phyloP scores from a whole-genome alignment of 331 rosid genomes.

The Rosa hybrid region DNA sequence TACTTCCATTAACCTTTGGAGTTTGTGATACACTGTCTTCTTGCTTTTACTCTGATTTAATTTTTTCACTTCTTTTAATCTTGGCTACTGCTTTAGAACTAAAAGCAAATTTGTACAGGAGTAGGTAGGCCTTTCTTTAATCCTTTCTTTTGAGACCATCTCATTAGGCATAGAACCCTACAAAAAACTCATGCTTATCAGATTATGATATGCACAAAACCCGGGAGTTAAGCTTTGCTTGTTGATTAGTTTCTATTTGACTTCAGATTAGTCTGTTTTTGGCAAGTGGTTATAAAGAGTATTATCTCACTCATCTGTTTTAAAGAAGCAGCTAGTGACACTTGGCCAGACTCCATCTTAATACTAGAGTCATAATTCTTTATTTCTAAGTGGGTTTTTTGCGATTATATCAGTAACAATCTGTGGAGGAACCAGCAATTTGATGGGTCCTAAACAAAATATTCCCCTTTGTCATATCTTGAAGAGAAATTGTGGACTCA shows the following conservation, averaged over 20 bases:
- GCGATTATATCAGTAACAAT: neutral
- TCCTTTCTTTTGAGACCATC: neutral
- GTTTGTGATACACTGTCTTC: constrained; percentile 3
- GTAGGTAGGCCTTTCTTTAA: neutral
- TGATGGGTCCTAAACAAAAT: constrained; percentile 2
- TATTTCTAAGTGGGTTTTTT: too few species aligned
- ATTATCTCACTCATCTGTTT: neutral
- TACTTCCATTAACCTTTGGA: constrained; percentile 5
- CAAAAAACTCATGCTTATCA: neutral
- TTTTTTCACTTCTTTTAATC: neutral
- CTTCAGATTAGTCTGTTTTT: constrained; percentile 12
- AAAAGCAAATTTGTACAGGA: neutral
- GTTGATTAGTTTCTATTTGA: constrained; percentile 11
- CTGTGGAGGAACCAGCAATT: constrained; percentile 3
- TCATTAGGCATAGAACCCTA: constrained; percentile 6
- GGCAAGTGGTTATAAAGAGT: neutral
- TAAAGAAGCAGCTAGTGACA: neutral
- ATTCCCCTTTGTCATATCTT: constrained; percentile 8
- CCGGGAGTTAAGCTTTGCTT: neutral
- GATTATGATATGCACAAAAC: neutral
- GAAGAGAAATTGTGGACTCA: neutral
- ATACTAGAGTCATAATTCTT: neutral
- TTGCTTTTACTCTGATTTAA: neutral
- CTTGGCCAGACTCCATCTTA: constrained; percentile 11
- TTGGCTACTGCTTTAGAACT: neutral